Conservation (phyloP, 192 early-diverging fungal genomes). For the Dispira parvispora region DNA sequence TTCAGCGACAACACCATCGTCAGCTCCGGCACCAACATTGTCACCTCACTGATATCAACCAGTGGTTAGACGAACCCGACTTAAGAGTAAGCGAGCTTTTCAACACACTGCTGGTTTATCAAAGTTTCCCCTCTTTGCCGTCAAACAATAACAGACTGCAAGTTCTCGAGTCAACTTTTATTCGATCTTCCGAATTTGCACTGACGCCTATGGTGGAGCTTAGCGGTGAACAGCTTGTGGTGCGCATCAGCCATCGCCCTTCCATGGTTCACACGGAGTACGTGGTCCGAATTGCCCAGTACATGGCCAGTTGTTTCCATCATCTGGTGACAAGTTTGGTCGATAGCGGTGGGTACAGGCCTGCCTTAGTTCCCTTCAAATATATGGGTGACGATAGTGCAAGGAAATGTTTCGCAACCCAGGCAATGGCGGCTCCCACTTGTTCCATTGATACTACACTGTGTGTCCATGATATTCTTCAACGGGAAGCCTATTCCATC, state of each 20-base stretch:
- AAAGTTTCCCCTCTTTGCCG: background rate
- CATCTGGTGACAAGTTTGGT: too few relatives aligned
- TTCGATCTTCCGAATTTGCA: too few relatives aligned
- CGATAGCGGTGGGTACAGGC: too few relatives aligned
- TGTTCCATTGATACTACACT: background rate
- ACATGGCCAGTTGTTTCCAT: too few relatives aligned
- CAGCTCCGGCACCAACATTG: background rate
- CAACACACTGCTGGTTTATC: conserved; percentile 6
- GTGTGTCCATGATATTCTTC: background rate
- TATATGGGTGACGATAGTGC: background rate
- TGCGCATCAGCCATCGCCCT: background rate
- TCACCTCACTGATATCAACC: too few relatives aligned
- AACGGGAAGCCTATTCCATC: background rate
- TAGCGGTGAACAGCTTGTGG: background rate
- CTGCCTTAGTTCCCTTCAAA: background rate
- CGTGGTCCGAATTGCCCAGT: background rate
- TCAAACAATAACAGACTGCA: background rate
- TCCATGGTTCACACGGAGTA: background rate
- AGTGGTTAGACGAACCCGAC: background rate
- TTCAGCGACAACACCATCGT: background rate
- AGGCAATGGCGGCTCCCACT: too few relatives aligned
- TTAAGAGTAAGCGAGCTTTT: background rate
- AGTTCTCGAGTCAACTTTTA: background rate
- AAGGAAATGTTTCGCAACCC: background rate
- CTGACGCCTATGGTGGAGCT: background rate